Evolutionary conservation across 495 filamentous ascomycete genomes (phyloP).

Genomic region (Bryoglossum gracile): DNA sequence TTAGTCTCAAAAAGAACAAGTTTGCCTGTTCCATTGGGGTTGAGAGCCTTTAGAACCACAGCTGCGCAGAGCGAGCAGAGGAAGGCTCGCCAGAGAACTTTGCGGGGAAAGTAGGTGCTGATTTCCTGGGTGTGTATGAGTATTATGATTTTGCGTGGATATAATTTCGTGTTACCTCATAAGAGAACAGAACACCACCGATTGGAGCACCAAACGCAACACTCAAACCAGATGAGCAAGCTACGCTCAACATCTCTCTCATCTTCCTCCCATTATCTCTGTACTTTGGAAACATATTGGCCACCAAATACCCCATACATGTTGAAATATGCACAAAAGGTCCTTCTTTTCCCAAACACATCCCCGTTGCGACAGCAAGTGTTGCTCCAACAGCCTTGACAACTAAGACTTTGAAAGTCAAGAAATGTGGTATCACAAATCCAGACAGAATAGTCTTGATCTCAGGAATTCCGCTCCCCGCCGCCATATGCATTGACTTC

Average conservation of each 20-base stretch:
- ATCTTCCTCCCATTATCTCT: slow-evolving; percentile 44
- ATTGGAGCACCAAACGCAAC: slow-evolving; percentile 57
- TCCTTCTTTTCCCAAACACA: slow-evolving; percentile 54
- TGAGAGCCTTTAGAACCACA: slow-evolving; percentile 46
- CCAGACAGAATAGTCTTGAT: slow-evolving; percentile 54
- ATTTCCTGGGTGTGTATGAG: slow-evolving; percentile 32
- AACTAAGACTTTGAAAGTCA: slow-evolving; percentile 46
- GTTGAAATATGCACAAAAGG: slow-evolving; percentile 54
- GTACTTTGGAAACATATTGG: slow-evolving; percentile 44
- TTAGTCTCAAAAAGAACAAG: slow-evolving; percentile 54
- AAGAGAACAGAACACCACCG: slow-evolving; percentile 50
- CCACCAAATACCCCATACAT: slow-evolving; percentile 49
- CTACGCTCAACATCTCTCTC: slow-evolving; percentile 47
- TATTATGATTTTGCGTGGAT: neutral
- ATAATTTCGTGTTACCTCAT: slow-evolving; percentile 30
- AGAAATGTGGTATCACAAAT: slow-evolving; percentile 50
- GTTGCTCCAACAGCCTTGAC: slow-evolving; percentile 50
- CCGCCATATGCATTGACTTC: slow-evolving; percentile 50
- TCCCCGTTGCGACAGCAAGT: slow-evolving; percentile 49
- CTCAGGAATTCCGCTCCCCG: slow-evolving; percentile 50
- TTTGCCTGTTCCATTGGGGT: slow-evolving; percentile 51
- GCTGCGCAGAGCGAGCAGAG: slow-evolving; percentile 49
- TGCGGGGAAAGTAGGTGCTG: slow-evolving; percentile 47
- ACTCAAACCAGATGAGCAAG: slow-evolving; percentile 46
- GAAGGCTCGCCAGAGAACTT: slow-evolving; percentile 51